Base-by-base conservation (phyloP, 108 stramenopile species). In the Conticribra weissflogii region DNA sequence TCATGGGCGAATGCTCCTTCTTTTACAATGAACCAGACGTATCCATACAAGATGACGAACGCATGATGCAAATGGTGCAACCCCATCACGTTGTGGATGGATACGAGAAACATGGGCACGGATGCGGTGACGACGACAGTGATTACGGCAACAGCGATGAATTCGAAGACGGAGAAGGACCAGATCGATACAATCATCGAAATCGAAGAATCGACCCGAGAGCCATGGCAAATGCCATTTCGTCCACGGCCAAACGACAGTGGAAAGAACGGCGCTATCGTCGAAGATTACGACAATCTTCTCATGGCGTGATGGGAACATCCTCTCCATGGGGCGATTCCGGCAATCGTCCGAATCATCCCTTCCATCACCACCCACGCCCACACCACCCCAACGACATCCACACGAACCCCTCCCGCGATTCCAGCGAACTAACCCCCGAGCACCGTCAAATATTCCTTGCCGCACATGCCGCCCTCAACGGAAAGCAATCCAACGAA, bases 211-310 rank as follows among this genome's bases (percentile, higher is more conserved):
- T 61, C 19, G 61, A 63, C 45, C 55, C 54, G 19, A 19, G 54
- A 2, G 54, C 54, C n/a, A 32, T 72, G 48, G 54, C 71, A 51
- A 18, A 63, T 45, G 45, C 54, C 23, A 55, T 63, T 3, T 23
- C 54, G 1, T 63, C 71, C 15, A 28, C 49, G 15, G 71, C 71
- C 12, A 54, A 44, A 41, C 71, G 71, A 21, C 53, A 54, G 34
- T 72, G 71, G 71, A 72, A 52, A 0, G 70, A 71, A 45, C 70
- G 70, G 16, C 50, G 70, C 0, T 71, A 71, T 54, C 54, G 70
- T 30, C 70, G 70, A 32, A 41, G 70, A 3, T 54, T 71, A 54
- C 58, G 58, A 62, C 70, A 71, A 51, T 31, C 31, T 25, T 9
- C 57, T 24, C 59, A 59, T 31, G 33, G 51, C 15, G 31, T 50